Evolutionary conservation across 2,329 filamentous ascomycete species (phyloP).

Genomic region (Ambrosiella cleistominuta): DNA sequence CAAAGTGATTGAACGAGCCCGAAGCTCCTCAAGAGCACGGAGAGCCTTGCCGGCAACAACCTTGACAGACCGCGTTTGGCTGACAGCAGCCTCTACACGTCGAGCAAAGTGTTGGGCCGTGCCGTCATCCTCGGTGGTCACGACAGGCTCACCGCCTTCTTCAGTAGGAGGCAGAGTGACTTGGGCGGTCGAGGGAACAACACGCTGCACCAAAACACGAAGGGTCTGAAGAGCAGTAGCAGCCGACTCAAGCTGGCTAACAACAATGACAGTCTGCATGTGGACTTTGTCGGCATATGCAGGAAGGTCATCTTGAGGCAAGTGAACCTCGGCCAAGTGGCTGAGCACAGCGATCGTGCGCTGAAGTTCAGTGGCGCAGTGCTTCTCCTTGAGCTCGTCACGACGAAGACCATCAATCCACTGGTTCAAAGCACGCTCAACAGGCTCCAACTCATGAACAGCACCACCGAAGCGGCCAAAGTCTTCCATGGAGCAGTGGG

Average conservation of each 20-base stretch:
- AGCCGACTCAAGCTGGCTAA: conserved; percentile 65
- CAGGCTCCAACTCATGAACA: conserved; percentile 73
- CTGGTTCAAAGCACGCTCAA: conserved; percentile 72
- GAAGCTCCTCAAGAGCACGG: conserved; percentile 60
- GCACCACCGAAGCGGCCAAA: conserved; percentile 67
- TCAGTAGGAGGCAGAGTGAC: neutral
- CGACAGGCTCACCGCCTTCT: conserved; percentile 3
- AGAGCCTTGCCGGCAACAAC: conserved; percentile 66
- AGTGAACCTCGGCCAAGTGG: conserved; percentile 70
- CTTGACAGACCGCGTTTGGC: conserved; percentile 65
- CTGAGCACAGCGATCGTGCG: conserved; percentile 70
- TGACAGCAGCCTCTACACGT: conserved; percentile 54
- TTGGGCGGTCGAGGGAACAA: conserved; percentile 21
- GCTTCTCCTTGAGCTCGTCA: conserved; percentile 71
- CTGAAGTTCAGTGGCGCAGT: conserved; percentile 65
- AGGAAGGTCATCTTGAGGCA: conserved; percentile 44
- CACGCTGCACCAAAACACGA: conserved; percentile 48
- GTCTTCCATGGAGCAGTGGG: conserved; percentile 56
- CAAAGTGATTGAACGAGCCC: conserved; percentile 56
- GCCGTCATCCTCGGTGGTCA: conserved; percentile 37
- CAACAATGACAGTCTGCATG: conserved; percentile 59
- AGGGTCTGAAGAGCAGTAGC: conserved; percentile 48
- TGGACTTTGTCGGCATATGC: conserved; percentile 64
- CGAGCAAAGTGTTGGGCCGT: conserved; percentile 48
- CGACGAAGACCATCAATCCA: conserved; percentile 74